phyloP scores from a whole-genome alignment of 495 filamentous ascomycete species.

The Aspergillus ellipticus region DNA sequence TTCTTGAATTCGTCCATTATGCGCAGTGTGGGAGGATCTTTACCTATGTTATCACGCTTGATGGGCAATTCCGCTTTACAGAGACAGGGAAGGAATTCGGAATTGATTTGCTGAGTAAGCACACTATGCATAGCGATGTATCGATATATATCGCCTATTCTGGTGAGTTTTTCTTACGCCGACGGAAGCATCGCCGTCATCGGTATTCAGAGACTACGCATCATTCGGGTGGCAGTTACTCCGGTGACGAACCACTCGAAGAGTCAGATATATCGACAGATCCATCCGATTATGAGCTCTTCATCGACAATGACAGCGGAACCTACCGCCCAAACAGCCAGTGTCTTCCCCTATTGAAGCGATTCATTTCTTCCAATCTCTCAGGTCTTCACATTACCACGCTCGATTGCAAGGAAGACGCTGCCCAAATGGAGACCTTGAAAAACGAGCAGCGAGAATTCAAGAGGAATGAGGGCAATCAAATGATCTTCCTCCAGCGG shows the following conservation, averaged over 20 bases:
- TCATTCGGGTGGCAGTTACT: constrained; percentile 17
- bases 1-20: constrained; percentile 81
- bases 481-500: constrained; percentile 64
- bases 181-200: constrained; percentile 46
- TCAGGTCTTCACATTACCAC: constrained; percentile 68
- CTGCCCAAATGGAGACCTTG: constrained; percentile 56
- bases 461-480: constrained; percentile 59
- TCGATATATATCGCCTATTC: constrained; percentile 84
- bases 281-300: constrained; percentile 71
- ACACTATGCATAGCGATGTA: constrained; percentile 93
- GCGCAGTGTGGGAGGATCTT: constrained; percentile 82
- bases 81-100: constrained; percentile 94
- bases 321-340: constrained; percentile 85
- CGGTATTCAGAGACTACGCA: constrained; percentile 20
- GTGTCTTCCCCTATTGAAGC: constrained; percentile 62
- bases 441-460: constrained; percentile 60
- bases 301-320: constrained; percentile 93
- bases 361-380: constrained; percentile 66
- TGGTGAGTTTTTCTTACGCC: constrained; percentile 88
- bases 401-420: constrained; percentile 63
- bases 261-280: constrained; percentile 41
- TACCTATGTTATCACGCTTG: constrained; percentile 88
- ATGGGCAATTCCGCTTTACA: constrained; percentile 81
- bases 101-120: constrained; percentile 86
- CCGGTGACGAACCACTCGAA: constrained; percentile 42